Conservation (phyloP, 768 basidiomycete species). For the Leucocoprinus birnbaumii region DNA sequence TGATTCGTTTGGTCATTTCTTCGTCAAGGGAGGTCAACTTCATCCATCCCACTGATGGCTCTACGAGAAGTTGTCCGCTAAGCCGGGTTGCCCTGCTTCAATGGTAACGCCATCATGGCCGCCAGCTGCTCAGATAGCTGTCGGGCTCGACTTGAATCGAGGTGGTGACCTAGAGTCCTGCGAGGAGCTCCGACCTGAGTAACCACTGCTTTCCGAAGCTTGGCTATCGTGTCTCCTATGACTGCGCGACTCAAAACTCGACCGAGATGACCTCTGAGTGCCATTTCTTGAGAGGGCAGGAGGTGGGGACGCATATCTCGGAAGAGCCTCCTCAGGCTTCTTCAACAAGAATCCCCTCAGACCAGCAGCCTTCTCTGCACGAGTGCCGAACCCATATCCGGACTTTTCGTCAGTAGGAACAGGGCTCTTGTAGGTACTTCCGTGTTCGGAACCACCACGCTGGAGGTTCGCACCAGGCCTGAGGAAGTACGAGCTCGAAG, state of each 20-base stretch:
- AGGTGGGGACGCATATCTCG: slow-evolving; percentile 44
- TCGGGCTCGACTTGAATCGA: slow-evolving; percentile 16
- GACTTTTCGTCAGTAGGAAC: slow-evolving; percentile 29
- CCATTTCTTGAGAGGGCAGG: slow-evolving; percentile 18
- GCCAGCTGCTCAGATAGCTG: neutral
- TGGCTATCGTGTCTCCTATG: slow-evolving; percentile 7
- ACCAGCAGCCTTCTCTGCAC: slow-evolving; percentile 72
- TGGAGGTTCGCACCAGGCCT: neutral
- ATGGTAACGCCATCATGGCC: neutral
- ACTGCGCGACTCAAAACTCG: slow-evolving; percentile 10
- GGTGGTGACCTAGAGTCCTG: slow-evolving; percentile 4
- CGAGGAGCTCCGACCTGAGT: neutral
- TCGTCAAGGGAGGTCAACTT: neutral
- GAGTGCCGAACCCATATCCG: slow-evolving; percentile 77
- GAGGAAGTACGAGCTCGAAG: neutral
- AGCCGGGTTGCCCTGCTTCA: neutral
- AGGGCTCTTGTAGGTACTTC: slow-evolving; percentile 7
- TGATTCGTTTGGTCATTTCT: neutral
- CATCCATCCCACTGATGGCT: neutral
- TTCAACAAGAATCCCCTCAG: slow-evolving; percentile 61
- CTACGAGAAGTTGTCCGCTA: neutral
- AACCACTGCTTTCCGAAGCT: neutral
- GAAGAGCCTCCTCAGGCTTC: slow-evolving; percentile 59
- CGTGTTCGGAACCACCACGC: slow-evolving; percentile 5
- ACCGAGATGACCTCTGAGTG: slow-evolving; percentile 10